Conservation (phyloP, 2,329 filamentous ascomycete genomes). For the Tolypocladium capitatum region DNA sequence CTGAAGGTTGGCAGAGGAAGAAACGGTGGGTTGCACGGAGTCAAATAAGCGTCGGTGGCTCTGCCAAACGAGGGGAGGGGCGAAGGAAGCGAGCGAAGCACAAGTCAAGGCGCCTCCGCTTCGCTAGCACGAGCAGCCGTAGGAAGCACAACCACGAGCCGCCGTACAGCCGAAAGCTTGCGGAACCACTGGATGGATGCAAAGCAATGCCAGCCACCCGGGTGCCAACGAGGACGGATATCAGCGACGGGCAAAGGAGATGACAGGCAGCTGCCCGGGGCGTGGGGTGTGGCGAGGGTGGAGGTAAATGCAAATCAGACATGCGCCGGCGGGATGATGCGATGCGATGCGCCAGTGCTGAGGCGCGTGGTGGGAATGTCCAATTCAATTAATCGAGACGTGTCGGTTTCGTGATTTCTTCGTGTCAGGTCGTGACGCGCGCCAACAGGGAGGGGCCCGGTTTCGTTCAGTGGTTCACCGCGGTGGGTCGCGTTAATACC, state of each 20-base stretch:
- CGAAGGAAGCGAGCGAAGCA: background rate
- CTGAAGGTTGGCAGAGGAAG: background rate
- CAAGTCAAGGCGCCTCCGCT: background rate
- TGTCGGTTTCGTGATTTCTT: slow-evolving; percentile 30
- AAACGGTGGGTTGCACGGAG: background rate
- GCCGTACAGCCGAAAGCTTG: background rate
- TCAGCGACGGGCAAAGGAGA: background rate
- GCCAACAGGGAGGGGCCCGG: background rate
- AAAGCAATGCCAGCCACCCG: background rate
- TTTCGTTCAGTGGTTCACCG: background rate
- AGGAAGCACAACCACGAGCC: background rate
- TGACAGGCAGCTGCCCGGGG: too few species aligned
- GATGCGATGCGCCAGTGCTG: background rate
- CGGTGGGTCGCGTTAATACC: slow-evolving; percentile 5
- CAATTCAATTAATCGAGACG: slow-evolving; percentile 23
- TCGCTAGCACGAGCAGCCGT: background rate
- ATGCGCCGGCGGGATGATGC: background rate
- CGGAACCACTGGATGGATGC: background rate
- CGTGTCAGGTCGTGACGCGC: slow-evolving; percentile 20
- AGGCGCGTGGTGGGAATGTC: slow-evolving; percentile 10
- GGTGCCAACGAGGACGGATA: too few species aligned
- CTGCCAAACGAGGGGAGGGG: background rate
- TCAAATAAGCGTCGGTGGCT: background rate
- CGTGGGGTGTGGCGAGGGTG: background rate
- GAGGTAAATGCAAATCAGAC: background rate